phyloP scores from a whole-genome alignment of 441 rosid genomes.

The Populus hybrid region DNA sequence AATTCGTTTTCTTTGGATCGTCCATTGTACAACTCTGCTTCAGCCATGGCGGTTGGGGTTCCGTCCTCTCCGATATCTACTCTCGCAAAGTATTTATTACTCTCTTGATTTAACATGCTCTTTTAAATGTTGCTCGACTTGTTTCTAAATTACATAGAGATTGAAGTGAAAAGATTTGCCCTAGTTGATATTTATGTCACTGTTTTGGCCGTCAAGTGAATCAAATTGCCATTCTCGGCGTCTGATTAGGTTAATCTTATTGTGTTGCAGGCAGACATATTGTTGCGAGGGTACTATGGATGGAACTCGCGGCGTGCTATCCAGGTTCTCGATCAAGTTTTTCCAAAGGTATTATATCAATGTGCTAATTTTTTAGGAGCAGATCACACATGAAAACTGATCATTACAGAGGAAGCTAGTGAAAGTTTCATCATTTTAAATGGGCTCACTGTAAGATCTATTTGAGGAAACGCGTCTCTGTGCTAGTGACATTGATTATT shows the following conservation, averaged over 20 bases:
- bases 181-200: background rate
- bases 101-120: background rate
- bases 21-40: slow-evolving; percentile 93
- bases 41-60: slow-evolving; percentile 92
- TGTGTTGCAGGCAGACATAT: slow-evolving; percentile 66
- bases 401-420: background rate
- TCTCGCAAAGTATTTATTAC: slow-evolving; percentile 58
- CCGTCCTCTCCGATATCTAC: slow-evolving; percentile 76
- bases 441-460: background rate
- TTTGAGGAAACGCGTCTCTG: background rate
- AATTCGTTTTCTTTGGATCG: slow-evolving; percentile 94
- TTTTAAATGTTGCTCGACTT: background rate
- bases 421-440: background rate
- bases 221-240: background rate
- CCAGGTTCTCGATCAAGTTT: slow-evolving; percentile 65
- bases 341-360: slow-evolving; percentile 63
- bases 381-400: background rate
- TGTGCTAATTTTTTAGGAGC: background rate
- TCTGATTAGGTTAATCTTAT: background rate
- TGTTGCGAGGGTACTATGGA: slow-evolving; percentile 80
- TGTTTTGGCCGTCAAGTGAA: background rate
- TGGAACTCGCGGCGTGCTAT: slow-evolving; percentile 92
- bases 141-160: background rate
- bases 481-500: background rate
- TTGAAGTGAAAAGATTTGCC: background rate